A percentile compares a stretch with the other conserved stretches of the same genome.
Conservation (phyloP, 2,329 filamentous ascomycete genomes). For the Stromatinia cepivora region DNA sequence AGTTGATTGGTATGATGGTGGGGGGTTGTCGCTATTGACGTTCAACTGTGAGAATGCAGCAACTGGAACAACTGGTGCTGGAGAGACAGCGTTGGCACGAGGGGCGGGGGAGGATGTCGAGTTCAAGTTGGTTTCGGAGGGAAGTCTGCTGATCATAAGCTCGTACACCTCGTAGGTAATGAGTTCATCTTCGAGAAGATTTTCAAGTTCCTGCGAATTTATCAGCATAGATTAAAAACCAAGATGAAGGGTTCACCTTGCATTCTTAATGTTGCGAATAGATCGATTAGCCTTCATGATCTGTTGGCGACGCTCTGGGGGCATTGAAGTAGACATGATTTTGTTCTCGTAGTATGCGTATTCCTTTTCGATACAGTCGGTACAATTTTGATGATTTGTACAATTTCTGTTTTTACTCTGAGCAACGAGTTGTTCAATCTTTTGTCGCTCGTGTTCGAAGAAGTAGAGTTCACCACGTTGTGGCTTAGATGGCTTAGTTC, state of each 20-base stretch:
- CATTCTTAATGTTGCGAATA: conserved; percentile 42
- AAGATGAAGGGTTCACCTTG: conserved; percentile 25
- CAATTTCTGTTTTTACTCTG: conserved; percentile 17
- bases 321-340: conserved; percentile 35
- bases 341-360: conserved; percentile 35
- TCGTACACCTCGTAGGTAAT: conserved; percentile 76
- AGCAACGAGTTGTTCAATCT: conserved; percentile 15
- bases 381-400: conserved; percentile 30
- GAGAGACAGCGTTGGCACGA: conserved; percentile 38
- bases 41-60: conserved; percentile 31
- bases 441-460: conserved; percentile 17
- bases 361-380: conserved; percentile 32
- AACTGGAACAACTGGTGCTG: conserved; percentile 42
- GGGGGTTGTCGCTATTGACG: conserved; percentile 29
- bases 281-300: conserved; percentile 42
- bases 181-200: conserved; percentile 77
- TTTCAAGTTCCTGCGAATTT: conserved; percentile 77
- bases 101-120: conserved; percentile 24
- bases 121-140: conserved; percentile 62
- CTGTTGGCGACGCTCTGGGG: conserved; percentile 39
- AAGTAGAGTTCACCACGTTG: conserved; percentile 19
- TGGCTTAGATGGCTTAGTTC: conserved; percentile 11
- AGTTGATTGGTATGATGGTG: conserved; percentile 40
- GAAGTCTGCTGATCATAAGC: conserved; percentile 72
- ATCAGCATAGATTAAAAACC: conserved; percentile 26